Evolutionary conservation across 192 early-diverging fungal genomes (phyloP), one percentile per base, ranked within the genome.

Genomic region (Backusella tarrabulga): DNA sequence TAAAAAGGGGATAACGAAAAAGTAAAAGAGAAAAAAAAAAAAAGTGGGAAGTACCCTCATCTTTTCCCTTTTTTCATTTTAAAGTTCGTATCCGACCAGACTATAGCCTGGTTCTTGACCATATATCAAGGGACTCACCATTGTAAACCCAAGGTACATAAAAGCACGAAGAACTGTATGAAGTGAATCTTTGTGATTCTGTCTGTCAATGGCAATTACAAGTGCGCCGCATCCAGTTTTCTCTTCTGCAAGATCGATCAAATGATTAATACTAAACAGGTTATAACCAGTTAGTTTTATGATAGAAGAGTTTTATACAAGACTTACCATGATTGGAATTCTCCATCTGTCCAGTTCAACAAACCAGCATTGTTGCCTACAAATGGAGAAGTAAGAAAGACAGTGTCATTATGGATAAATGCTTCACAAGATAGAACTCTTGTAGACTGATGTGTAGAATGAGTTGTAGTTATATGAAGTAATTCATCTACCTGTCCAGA

Each of bases 131-230:
- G 89, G 90, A 42, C 86, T 77, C 29, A 91, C 85, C 71, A 90
- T 76, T 71, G 88, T 85, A 76, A 91, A 91, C 15, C 90, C 90
- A 60, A 89, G 81, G 81, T 91, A 90, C 88, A 91, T 77, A 68
- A 90, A 91, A 11, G 89, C 90, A 68, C 89, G 89, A 19, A 86
- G 82, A 26, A 91, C 76, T 6, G 67, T 71, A 63, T 68, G 69
- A 36, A 52, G 40, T 4, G 26, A 54, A 23, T 60, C 70, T 67
- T 71, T 71, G 3, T 42, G 35, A 19, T 72, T 63, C 23, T 52
- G 76, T 12, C 67, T 50, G 26, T 84, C 77, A 73, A 80, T 73
- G 8, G 79, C 79, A 5, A 80, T 76, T 11, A 84, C 74, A 15
- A 84, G 26, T 14, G 71, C 73, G 60, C 67, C 19, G 38, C 83